Evolutionary conservation across 306 rosid genomes (phyloP), one percentile per base, ranked within the genome.

Genomic region (Quillaja saponaria): DNA sequence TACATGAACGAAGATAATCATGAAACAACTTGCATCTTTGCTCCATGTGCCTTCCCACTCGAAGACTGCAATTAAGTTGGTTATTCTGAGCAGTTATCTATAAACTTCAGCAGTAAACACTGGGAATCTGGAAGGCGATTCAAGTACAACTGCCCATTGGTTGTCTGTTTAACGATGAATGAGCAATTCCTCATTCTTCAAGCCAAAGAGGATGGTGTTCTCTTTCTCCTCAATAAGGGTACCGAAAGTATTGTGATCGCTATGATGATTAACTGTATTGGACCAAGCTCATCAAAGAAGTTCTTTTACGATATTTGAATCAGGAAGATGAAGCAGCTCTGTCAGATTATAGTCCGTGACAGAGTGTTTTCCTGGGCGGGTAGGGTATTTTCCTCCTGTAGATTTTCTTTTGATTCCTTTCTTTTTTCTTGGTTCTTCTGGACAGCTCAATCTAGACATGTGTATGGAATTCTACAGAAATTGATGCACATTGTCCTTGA

Each of bases 371-470:
- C 77, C 74, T 6, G 65, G 71, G 10, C 17, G 41, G 55, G 54
- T 76, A 8, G 58, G 68, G 69, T 73, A 63, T 41, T 68, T 76
- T 34, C 76, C 61, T 10, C 49, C 16, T 1, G 14, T 50, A 48
- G 77, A 80, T 60, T 80, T 76, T 65, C 76, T 76, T 60, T 31
- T 76, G 40, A 62, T 76, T 72, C 85, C 82, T 49, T 72, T 42
- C 72, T 38, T 50, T 65, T 80, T 67, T 15, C 13, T 68, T 41
- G 41, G 34, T 49, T 28, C 74, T 13, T 58, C 81, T 4, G 58
- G 79, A 33, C 70, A 68, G 61, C 63, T 80, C 48, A 76, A 72
- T 51, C 47, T 76, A 52, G 75, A 68, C 10, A 55, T 72, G 85
- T 50, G 55, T 72, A 72, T 28, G 67, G 61, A 72, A 65, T 72